Percentiles rank a stretch among this genome's conserved stretches.
Conservation (phyloP, 106 monocot species). For the Hemerocallis citrina region DNA sequence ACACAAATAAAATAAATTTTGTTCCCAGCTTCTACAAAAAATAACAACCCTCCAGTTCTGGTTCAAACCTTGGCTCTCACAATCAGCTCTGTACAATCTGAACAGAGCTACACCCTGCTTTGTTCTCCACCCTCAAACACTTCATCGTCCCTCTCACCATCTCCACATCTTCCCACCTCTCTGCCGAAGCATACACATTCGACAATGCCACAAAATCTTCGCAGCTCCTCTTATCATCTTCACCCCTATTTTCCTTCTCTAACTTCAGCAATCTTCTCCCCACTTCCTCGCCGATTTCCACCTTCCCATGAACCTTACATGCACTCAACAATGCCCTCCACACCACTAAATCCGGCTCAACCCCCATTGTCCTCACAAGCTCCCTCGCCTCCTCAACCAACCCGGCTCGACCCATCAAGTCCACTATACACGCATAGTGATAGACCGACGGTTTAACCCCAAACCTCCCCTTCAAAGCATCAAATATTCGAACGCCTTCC, state of each 20-base stretch:
- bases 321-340: slow-evolving; percentile 37
- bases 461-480: slow-evolving; percentile 20
- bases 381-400: slow-evolving; percentile 29
- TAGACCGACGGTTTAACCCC: slow-evolving; percentile 17
- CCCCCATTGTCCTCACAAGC: slow-evolving; percentile 22
- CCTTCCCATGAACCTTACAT: slow-evolving; percentile 26
- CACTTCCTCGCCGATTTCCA: slow-evolving; percentile 16
- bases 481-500: slow-evolving; percentile 29
- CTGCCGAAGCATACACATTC: slow-evolving; percentile 31
- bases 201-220: slow-evolving; percentile 42
- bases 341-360: slow-evolving; percentile 27
- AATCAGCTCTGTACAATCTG: too few species aligned
- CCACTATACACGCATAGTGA: slow-evolving; percentile 45
- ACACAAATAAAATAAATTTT: too few species aligned
- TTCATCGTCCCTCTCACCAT: slow-evolving; percentile 25
- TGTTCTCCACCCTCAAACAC: slow-evolving; percentile 8
- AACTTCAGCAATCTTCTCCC: slow-evolving; percentile 15
- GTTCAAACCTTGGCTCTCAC: too few species aligned
- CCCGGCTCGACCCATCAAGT: slow-evolving; percentile 33
- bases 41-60: too few species aligned
- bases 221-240: neutral
- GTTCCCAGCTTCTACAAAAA: too few species aligned
- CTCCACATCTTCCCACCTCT: slow-evolving; percentile 35
- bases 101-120: slow-evolving; percentile 17
- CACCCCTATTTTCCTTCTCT: neutral